Conservation (phyloP, 1,139 yeast genomes). For the Yamadazyma conglobata region DNA sequence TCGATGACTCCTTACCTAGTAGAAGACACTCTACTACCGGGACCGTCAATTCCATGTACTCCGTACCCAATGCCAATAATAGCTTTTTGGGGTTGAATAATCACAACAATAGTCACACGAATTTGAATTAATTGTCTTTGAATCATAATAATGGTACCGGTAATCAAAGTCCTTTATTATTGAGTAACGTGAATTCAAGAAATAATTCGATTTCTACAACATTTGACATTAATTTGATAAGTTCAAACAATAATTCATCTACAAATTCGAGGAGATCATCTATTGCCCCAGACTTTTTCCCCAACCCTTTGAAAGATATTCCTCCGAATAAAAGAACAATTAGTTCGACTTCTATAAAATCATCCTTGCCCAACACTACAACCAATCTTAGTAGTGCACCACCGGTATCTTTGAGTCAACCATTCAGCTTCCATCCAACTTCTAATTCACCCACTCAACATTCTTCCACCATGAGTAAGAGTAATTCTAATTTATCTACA, state of each 20-base stretch:
- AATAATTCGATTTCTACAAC: conserved; percentile 35
- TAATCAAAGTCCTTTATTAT: conserved; percentile 25
- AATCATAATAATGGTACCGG: conserved; percentile 7
- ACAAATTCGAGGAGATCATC: conserved; percentile 35
- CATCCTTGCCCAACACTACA: conserved; percentile 21
- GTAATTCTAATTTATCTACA: conserved; percentile 13
- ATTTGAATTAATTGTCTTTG: conserved; percentile 4
- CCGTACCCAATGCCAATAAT: conserved; percentile 15
- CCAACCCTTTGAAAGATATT: conserved; percentile 30
- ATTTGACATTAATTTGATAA: conserved; percentile 28
- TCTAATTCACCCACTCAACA: conserved; percentile 16
- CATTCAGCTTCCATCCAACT: conserved; percentile 5
- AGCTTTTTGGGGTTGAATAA: conserved; percentile 13
- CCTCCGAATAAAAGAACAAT: conserved; percentile 25
- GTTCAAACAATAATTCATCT: conserved; percentile 25
- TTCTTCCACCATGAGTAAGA: conserved; percentile 11
- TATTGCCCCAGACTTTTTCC: conserved; percentile 41
- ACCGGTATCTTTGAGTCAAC: conserved; percentile 15
- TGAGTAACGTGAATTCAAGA: conserved; percentile 29
- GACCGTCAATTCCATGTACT: conserved; percentile 13
- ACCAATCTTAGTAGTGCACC: conserved; percentile 18
- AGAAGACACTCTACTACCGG: conserved; percentile 32
- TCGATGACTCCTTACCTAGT: conserved; percentile 23
- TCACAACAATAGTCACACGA: conserved; percentile 7
- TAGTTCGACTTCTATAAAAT: conserved; percentile 30